Evolutionary conservation across 106 monocot species (phyloP).

Genomic region (Posidonia australis): DNA sequence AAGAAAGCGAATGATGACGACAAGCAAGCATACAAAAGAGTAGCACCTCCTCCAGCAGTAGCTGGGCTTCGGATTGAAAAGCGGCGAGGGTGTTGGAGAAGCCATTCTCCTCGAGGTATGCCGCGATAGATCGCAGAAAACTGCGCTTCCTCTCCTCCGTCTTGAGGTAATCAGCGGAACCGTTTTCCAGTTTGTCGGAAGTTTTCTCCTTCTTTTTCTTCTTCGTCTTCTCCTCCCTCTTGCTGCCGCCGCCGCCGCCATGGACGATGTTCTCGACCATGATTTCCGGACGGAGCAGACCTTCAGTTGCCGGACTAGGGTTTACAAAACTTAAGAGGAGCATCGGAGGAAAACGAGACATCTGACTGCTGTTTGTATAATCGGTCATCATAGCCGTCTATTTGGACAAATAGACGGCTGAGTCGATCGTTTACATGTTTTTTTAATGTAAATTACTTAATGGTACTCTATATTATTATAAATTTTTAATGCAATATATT

Average conservation of each 20-base stretch:
- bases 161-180: too few species aligned
- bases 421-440: too few species aligned
- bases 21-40: neutral
- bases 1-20: neutral
- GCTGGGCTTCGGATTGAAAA: neutral
- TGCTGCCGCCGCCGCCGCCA: neutral
- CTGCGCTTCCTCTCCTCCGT: conserved; percentile 1
- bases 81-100: neutral
- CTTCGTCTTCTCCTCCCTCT: neutral
- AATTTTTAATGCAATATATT: too few species aligned
- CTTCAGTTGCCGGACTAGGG: neutral
- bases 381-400: too few species aligned
- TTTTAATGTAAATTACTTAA: too few species aligned
- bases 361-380: too few species aligned
- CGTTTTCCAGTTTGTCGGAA: neutral
- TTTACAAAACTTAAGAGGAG: neutral
- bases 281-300: neutral
- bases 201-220: neutral
- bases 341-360: too few species aligned
- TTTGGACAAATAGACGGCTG: too few species aligned
- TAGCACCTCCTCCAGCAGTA: neutral
- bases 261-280: neutral
- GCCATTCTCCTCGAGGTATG: neutral
- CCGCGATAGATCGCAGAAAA: neutral
- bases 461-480: too few species aligned